phyloP scores from a whole-genome alignment of 31 red algal genomes.

The Asparagopsis taxiformis region DNA sequence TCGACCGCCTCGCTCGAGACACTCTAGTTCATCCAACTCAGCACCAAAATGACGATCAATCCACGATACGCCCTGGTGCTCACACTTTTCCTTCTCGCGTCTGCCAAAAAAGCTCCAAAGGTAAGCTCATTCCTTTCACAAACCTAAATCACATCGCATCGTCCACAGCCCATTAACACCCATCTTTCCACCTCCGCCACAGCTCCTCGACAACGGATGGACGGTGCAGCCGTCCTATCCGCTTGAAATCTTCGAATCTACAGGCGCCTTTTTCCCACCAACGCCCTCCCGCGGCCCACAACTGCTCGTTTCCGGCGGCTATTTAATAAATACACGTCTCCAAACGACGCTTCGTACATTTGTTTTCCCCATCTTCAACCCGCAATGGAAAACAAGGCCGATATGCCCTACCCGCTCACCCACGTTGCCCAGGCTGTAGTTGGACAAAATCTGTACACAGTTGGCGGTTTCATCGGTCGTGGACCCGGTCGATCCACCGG shows the following conservation, averaged over 20 bases:
- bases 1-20: no score
- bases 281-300: background rate
- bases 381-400: no score
- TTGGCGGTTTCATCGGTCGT: conserved; percentile 23
- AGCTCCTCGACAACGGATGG: conserved; percentile 1
- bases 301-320: conserved; percentile 29
- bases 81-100: no score
- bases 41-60: no score
- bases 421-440: conserved; percentile 24
- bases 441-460: conserved; percentile 1
- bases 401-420: conserved; percentile 29
- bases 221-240: conserved; percentile 5
- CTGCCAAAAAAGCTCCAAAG: no score
- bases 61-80: no score
- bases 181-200: no score
- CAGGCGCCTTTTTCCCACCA: conserved; percentile 13
- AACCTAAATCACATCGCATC: no score
- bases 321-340: conserved; percentile 12
- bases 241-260: conserved; percentile 22
- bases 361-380: background rate
- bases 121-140: no score
- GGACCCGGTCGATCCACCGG: conserved; percentile 4
- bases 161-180: no score
- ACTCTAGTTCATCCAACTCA: no score
- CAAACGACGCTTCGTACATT: conserved; percentile 7